Evolutionary conservation across 345 rosid species (phyloP), one percentile per base, ranked within the genome.

Genomic region (Populus tremula): DNA sequence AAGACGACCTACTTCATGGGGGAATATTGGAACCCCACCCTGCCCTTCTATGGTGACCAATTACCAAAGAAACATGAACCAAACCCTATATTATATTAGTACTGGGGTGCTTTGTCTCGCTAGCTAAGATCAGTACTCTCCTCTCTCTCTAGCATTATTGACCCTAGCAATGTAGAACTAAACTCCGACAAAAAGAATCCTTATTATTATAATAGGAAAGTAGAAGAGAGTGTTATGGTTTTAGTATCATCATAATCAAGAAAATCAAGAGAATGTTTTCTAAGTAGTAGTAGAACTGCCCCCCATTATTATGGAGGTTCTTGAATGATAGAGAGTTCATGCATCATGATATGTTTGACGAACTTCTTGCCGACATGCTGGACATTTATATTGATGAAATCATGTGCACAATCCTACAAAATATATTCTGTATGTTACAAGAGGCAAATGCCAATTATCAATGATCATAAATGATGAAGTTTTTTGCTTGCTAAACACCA

Each of bases 101-200:
- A 35, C 27, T 64, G 76, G 27, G 69, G 31, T 8, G 43, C 1
- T 21, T 62, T 11, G 36, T 47, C 50, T 47, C 13, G 50, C 50
- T 47, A 47, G 50, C 50, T 1, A 47, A 47, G 50, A 3, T 47
- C 50, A 43, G 0, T 3, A 33, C 35, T 50, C 14, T 31, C 65
- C 61, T 36, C 65, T 72, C 77, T 23, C 50, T 39, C 83, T 27
- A 7, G 35, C 20, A 72, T 80, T 76, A 76, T 71, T 81, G 80
- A 35, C 66, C 36, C 31, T 53, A 49, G 43, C 67, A 39, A 27
- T 78, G 84, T 71, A 36, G 78, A 79, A 83, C 53, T 77, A 33
- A 82, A 75, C 76, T 77, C 82, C 87, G 87, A 86, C 86, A 85
- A 43, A 83, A 78, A 76, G 87, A 84, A 84, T 81, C 88, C 11